Base-by-base conservation (phyloP, 257 asterid species). In the Solanum pimpinellifolium region DNA sequence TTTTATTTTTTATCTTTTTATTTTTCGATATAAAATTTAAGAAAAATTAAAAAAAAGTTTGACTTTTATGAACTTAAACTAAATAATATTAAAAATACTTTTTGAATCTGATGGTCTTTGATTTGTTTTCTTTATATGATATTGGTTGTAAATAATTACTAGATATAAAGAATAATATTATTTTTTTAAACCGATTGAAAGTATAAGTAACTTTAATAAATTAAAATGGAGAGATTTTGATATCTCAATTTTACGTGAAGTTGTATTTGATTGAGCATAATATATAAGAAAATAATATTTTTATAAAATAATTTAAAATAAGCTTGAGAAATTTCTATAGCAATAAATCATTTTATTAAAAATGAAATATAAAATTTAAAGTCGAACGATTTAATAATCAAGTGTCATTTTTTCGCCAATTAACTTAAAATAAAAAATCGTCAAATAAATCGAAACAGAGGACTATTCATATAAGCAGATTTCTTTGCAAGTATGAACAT, bases 341-440 rank as follows among this genome's bases (percentile, higher is more conserved):
- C 8, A 12, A 66, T 66, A 25, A 66, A 27, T 27, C 0, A 66
- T 66, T 66, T 66, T 12, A 25, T 66, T 27, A 2, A n/a, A 4
- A 6, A 2, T n/a, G 0, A 11, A 23, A 62, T 23, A 2, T 2
- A 3, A 66, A 66, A 1, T 66, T 65, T 66, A 66, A 66, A 5
- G 7, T 66, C 20, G 6, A 66, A 12, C 2, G 27, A 0, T 66
- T 25, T 21, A 4, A n/a, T 65, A n/a, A 23, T 1, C 0, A 4
- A 2, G 0, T 3, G 6, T 23, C 69, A 3, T 59, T 59, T 4
- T 23, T 23, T 60, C 10, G 14, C 12, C 2, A 21, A 9, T 21
- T 1, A 6, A 59, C 27, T 60, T 21, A 23, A 9, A 23, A 23
- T 60, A 60, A 60, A 10, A 60, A 0, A 60, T 21, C 1, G 6